Evolutionary conservation across 768 basidiomycete genomes (phyloP), one percentile per base, ranked within the genome.

Genomic region (Podaxis rugospora): DNA sequence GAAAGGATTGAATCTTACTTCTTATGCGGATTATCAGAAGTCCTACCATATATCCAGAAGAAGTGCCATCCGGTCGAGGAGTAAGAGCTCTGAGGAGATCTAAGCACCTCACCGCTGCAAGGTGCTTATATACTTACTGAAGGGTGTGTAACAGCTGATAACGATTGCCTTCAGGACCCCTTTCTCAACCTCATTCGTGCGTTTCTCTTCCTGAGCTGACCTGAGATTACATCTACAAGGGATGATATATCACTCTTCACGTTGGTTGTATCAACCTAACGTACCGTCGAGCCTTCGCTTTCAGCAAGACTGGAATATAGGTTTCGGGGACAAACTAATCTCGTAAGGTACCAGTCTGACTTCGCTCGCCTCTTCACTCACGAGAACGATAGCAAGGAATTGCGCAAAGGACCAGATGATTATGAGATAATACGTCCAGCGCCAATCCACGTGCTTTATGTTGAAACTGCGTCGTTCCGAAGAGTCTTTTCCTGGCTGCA

Each of bases 381-480:
- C 87, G 46, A 82, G 23, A 51, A 84, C 67, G 6, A 93, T 72
- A 0, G 82, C 74, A 6, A 81, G 52, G 7, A 78, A 70, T 69
- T 90, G 79, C 2, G 72, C 72, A 51, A 82, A 83, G 0, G 81
- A 77, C 93, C 92, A 94, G 21, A 89, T 89, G 1, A 87, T 62
- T 59, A 88, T 69, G 14, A 89, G 72, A 59, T 86, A 84, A 72
- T 87, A 94, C 0, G 90, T 90, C 92, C 91, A 93, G 62, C 88
- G 73, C 89, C 89, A 90, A 50, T 79, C 66, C 1, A 79, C 63
- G 64, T 86, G 75, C 82, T 89, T 25, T 52, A 65, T 56, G 18
- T 25, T 9, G 37, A 5, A 44, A n/a, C 7, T 4, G 53, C 32
- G 40, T n/a, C 50, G 54, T 44, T 11, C 25, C 13, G 32, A 21